Conservation (phyloP, 225 moss, liverwort and hornwort genomes). For the Bryoerythrophyllum caledonicum region DNA sequence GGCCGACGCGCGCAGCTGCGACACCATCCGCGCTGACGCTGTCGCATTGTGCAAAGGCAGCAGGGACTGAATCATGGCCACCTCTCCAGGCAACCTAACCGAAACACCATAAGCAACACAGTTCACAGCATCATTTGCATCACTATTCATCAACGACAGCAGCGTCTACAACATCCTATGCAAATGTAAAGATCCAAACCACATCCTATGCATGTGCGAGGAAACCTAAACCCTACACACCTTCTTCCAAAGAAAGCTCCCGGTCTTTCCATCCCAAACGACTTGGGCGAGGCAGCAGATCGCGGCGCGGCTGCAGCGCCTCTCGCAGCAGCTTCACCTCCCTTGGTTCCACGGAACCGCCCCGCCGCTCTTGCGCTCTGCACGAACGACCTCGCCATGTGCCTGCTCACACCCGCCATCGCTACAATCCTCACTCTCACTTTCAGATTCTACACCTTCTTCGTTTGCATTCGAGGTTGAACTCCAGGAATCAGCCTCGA, state of each 20-base stretch:
- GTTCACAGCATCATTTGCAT: too few species aligned
- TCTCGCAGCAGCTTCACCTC: neutral
- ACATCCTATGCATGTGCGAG: too few species aligned
- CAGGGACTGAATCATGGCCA: constrained; percentile 66
- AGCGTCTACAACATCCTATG: too few species aligned
- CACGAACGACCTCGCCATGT: constrained; percentile 37
- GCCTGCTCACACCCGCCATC: constrained; percentile 49
- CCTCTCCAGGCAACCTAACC: constrained; percentile 40
- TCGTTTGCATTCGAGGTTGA: neutral
- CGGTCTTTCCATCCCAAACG: constrained; percentile 32
- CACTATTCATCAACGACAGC: too few species aligned
- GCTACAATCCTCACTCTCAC: neutral
- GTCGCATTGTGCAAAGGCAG: constrained; percentile 75
- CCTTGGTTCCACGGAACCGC: constrained; percentile 34
- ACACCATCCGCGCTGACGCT: constrained; percentile 72
- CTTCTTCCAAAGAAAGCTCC: constrained; percentile 43
- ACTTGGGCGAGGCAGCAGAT: constrained; percentile 31
- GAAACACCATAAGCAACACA: too few species aligned
- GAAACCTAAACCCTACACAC: constrained; percentile 7
- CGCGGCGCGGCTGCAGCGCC: constrained; percentile 11
- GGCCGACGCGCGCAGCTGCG: constrained; percentile 68
- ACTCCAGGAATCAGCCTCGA: neutral
- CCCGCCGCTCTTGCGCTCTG: constrained; percentile 33
- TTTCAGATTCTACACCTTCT: neutral
- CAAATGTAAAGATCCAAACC: too few species aligned